phyloP scores from a whole-genome alignment of 2,329 filamentous ascomycete species.

The Nectriaceae sp. region DNA sequence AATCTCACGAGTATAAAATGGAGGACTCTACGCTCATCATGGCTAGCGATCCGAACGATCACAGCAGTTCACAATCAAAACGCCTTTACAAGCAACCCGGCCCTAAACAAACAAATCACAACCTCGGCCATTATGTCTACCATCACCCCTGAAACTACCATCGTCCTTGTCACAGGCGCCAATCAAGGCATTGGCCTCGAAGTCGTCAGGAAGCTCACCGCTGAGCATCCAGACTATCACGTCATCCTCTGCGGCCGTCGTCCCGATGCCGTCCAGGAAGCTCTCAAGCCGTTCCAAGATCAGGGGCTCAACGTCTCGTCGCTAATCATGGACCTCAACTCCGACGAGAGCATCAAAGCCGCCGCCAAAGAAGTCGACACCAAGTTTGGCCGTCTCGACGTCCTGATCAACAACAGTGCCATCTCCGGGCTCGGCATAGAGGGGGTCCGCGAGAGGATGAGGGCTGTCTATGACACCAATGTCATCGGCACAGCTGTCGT shows the following conservation, averaged over 20 bases:
- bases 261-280: conserved; percentile 8
- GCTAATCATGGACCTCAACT: conserved; percentile 17
- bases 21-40: too few species aligned
- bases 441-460: conserved; percentile 13
- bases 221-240: conserved; percentile 11
- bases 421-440: conserved; percentile 10
- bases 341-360: conserved; percentile 13
- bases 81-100: too few species aligned
- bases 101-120: too few species aligned
- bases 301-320: conserved; percentile 9
- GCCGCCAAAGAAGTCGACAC: conserved; percentile 4
- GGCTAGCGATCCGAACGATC: too few species aligned
- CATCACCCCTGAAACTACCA: conserved; percentile 9
- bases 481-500: conserved; percentile 18
- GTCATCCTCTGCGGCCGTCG: conserved; percentile 15
- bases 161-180: conserved; percentile 12
- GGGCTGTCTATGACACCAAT: conserved; percentile 17
- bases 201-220: conserved; percentile 10
- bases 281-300: conserved; percentile 9
- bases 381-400: conserved; percentile 14
- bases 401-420: conserved; percentile 20
- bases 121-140: conserved; percentile 8
- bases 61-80: too few species aligned
- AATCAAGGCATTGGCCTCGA: conserved; percentile 18
- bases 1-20: too few species aligned